These are phyloP conservation scores for Hypoxylon trugodes DNA, from an alignment of 495 filamentous ascomycete genomes.

Conservation along the genomic window DNA sequence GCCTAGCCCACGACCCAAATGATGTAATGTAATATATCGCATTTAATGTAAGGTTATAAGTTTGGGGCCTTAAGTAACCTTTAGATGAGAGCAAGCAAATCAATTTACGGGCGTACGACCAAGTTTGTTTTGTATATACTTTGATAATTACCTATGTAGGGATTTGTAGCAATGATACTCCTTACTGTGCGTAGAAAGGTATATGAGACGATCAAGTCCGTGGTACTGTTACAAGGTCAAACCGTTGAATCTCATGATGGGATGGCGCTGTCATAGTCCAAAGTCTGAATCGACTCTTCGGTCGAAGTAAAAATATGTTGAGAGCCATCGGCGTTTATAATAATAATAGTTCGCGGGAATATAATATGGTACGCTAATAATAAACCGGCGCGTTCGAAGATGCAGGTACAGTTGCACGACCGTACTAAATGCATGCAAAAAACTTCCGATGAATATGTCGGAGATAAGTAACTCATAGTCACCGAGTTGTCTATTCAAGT, in stretches of 20 bases:
- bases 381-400: slow-evolving; percentile 16
- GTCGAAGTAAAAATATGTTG: not conserved
- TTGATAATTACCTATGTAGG: too few relatives aligned
- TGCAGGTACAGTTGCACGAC: slow-evolving; percentile 33
- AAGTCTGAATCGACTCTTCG: not conserved
- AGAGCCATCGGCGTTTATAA: not conserved
- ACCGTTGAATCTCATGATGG: too few relatives aligned
- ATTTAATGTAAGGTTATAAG: not conserved
- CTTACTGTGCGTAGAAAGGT: too few relatives aligned
- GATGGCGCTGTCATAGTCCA: too few relatives aligned
- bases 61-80: not conserved
- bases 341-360: not conserved
- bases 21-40: not conserved
- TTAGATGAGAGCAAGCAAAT: not conserved
- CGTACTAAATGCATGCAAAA: slow-evolving; percentile 24
- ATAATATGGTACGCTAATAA: slow-evolving; percentile 22
- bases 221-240: too few relatives aligned
- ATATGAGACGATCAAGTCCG: too few relatives aligned
- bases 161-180: too few relatives aligned
- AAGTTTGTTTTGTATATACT: not conserved
- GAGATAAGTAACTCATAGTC: not conserved
- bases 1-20: not conserved
- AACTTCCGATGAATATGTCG: slow-evolving; percentile 17
- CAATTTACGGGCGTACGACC: not conserved
- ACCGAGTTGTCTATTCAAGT: too few relatives aligned